Percentiles rank a stretch among this genome's conserved stretches.
phyloP scores from a whole-genome alignment of 2,329 filamentous ascomycete species.

The Tolypocladium sp. region DNA sequence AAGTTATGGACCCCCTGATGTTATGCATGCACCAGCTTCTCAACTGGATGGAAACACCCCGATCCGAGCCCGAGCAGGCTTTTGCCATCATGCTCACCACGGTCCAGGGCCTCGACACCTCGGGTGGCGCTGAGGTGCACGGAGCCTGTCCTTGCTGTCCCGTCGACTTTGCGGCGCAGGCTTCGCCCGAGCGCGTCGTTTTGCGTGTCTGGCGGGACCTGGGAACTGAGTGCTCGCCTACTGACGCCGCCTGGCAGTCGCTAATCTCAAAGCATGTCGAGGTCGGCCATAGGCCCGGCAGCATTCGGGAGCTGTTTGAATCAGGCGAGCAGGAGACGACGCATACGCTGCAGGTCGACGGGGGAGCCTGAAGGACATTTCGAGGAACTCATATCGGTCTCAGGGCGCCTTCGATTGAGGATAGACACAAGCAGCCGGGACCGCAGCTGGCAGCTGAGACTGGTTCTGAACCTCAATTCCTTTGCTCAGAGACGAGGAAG shows the following conservation, averaged over 20 bases:
- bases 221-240: conserved; percentile 4
- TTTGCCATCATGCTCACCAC: background rate
- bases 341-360: too few species aligned
- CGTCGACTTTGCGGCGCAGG: conserved; percentile 2
- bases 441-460: too few species aligned
- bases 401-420: too few species aligned
- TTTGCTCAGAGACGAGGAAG: too few species aligned
- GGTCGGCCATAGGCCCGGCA: background rate
- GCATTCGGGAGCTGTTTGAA: background rate
- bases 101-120: background rate
- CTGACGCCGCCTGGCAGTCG: background rate
- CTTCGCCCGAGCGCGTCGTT: background rate
- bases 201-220: conserved; percentile 6
- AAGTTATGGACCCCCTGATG: background rate
- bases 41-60: background rate
- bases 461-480: too few species aligned
- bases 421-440: too few species aligned
- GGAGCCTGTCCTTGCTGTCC: conserved; percentile 3
- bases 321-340: background rate
- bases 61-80: background rate
- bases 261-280: background rate
- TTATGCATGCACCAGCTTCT: background rate
- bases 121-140: background rate
- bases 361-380: too few species aligned
- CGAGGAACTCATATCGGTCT: too few species aligned